Evolutionary conservation across 23 red algal genomes (phyloP), one percentile per base, ranked within the genome.

Genomic region (Chondrus crispus): DNA sequence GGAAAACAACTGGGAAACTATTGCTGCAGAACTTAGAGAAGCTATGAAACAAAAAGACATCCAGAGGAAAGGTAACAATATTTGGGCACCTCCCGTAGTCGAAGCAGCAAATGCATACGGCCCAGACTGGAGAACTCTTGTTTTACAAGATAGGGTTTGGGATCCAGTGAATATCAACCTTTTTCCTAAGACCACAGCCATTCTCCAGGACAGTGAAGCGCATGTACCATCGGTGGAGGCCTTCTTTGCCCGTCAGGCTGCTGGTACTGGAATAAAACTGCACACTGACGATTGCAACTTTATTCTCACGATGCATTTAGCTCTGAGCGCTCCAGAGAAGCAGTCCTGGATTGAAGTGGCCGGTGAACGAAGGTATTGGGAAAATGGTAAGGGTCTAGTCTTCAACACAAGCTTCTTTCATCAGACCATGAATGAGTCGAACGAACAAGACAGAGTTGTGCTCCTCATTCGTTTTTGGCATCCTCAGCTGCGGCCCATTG

Each of bases 241-340:
- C 35, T 98, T 98, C 41, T 98, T 98, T 48, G 95, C 95, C 20
- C 66, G 91, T 36, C 95, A 98, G 66, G 82, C 76, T 13, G 74
- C 91, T 20, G 60, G 68, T n/a, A 98, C 84, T 7, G 95, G 95
- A 26, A 98, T 98, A 51, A 89, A 88, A 60, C 78, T 89, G 6
- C 95, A 98, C 52, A 94, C 95, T 30, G 95, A 98, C 63, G 82
- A 84, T 39, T 95, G 86, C 64, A 98, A 98, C 72, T 98, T 98
- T 46, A 88, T 98, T 42, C 81, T 98, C 2, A 98, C 95, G 43
- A 88, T 93, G 79, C 95, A 98, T 62, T 74, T 98, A 64, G 78
- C 85, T 11, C 75, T 98, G 28, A 50, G 46, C 24, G 87, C 84
- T 4, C 82, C 81, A 85, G 49, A 58, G 46, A 51, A 74, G 19